A percentile compares a stretch with the other conserved stretches of the same genome.
Conservation (phyloP, 768 basidiomycete species). For the Xerocomellus chrysenteron region DNA sequence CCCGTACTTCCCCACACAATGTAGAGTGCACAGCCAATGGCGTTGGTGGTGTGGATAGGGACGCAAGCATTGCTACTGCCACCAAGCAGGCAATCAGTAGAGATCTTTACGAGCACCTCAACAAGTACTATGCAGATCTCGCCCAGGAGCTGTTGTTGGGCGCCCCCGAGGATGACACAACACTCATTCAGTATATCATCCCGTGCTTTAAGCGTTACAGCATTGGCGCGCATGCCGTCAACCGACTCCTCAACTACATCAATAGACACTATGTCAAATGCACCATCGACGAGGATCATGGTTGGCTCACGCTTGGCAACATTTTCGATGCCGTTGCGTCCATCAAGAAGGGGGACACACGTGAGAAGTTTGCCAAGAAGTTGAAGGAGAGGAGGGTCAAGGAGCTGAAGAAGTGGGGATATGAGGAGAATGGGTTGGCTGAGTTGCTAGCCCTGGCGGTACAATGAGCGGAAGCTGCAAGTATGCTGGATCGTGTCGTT, state of each 20-base stretch:
- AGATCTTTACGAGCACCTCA: conserved; percentile 72
- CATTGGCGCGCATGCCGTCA: conserved; percentile 63
- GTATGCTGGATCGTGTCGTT: conserved; percentile 62
- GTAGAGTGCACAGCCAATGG: background rate
- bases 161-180: conserved; percentile 62
- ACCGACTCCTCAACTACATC: conserved; percentile 73
- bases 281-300: conserved; percentile 73
- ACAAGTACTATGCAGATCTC: conserved; percentile 64
- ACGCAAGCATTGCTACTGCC: conserved; percentile 5
- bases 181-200: conserved; percentile 67
- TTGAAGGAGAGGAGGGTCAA: conserved; percentile 26
- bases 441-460: conserved; percentile 57
- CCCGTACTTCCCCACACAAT: conserved; percentile 11
- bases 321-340: too few species aligned
- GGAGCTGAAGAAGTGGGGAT: conserved; percentile 75
- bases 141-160: conserved; percentile 62
- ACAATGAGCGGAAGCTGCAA: conserved; percentile 73
- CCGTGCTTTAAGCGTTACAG: conserved; percentile 70
- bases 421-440: conserved; percentile 48
- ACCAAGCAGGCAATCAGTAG: conserved; percentile 46
- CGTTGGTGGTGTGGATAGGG: conserved; percentile 23
- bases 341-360: too few species aligned
- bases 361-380: too few species aligned
- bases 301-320: conserved; percentile 62
- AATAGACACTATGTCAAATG: conserved; percentile 74